These are phyloP conservation scores for Trichoderma cornu-damae DNA, from an alignment of 2,329 filamentous ascomycete genomes.

Conservation along the genomic window DNA sequence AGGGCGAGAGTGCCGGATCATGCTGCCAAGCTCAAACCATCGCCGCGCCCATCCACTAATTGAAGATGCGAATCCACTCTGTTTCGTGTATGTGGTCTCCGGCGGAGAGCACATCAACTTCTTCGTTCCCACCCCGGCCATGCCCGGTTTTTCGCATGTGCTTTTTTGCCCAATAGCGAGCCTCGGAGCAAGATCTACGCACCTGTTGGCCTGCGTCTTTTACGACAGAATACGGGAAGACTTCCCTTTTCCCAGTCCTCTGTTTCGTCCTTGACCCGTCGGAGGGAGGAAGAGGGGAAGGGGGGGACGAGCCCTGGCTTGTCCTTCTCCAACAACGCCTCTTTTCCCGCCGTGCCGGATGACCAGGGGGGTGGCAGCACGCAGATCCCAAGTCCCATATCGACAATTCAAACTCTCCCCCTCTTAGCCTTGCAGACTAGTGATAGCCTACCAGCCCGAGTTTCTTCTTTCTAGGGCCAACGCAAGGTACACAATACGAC, in stretches of 20 bases:
- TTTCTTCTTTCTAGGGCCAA: constrained; percentile 11
- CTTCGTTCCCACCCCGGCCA: not conserved
- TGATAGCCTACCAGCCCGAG: constrained; percentile 19
- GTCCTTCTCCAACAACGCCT: constrained; percentile 15
- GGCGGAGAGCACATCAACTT: constrained; percentile 5
- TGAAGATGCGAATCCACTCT: constrained; percentile 12
- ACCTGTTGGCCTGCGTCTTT: not conserved
- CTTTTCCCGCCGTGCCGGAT: constrained; percentile 26
- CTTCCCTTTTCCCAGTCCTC: not conserved
- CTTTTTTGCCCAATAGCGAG: not conserved
- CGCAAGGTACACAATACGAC: constrained; percentile 20
- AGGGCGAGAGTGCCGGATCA: not conserved
- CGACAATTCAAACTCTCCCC: constrained; percentile 18
- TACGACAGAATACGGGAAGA: not conserved
- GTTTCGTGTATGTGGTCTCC: constrained; percentile 15
- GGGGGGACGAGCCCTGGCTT: constrained; percentile 12
- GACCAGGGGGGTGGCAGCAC: constrained; percentile 23
- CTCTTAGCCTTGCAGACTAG: constrained; percentile 23
- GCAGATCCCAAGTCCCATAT: constrained; percentile 24
- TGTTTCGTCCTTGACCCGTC: constrained; percentile 1
- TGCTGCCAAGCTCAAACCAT: constrained; percentile 5
- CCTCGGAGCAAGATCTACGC: not conserved
- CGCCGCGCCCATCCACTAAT: constrained; percentile 4
- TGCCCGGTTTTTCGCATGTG: constrained; percentile 1
- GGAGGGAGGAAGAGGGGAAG: no score